These are phyloP conservation scores for Uncinocarpus reesii DNA, from an alignment of 2,329 filamentous ascomycete genomes.

Conservation along the genomic window DNA sequence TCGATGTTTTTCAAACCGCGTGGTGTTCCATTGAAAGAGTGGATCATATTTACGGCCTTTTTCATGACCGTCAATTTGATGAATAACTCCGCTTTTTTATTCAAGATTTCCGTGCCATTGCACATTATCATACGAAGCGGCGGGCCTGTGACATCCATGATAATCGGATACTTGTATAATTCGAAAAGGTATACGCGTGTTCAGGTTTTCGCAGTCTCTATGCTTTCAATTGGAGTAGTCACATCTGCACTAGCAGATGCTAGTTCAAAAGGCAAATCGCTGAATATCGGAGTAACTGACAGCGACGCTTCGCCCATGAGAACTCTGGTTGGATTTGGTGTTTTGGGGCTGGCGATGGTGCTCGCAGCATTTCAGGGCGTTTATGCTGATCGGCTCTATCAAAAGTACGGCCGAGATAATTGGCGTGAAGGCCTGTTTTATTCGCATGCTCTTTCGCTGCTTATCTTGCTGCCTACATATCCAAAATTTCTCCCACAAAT, in stretches of 20 bases:
- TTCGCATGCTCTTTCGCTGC: conserved; percentile 49
- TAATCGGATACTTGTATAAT: conserved; percentile 76
- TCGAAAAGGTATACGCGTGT: conserved; percentile 65
- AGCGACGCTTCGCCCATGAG: conserved; percentile 32
- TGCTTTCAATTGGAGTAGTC: conserved; percentile 78
- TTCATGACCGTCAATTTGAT: conserved; percentile 92
- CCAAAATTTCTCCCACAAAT: conserved; percentile 30
- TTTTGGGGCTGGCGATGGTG: conserved; percentile 79
- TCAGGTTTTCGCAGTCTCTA: conserved; percentile 69
- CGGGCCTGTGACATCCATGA: conserved; percentile 90
- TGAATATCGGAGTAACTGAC: conserved; percentile 32
- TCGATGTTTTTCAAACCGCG: conserved; percentile 67
- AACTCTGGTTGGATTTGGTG: conserved; percentile 56
- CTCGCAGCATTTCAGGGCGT: conserved; percentile 90
- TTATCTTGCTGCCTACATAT: conserved; percentile 35
- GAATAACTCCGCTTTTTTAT: conserved; percentile 97
- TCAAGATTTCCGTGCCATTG: conserved; percentile 88
- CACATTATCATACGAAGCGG: conserved; percentile 95
- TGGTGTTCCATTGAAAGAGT: conserved; percentile 70
- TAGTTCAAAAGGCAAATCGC: conserved; percentile 55
- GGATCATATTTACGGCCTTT: conserved; percentile 77
- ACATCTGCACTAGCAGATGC: conserved; percentile 85
- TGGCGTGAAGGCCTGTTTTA: conserved; percentile 98
- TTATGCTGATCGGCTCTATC: conserved; percentile 86
- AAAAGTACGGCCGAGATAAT: conserved; percentile 64